Evolutionary conservation across 441 rosid species (phyloP), one percentile per base, ranked within the genome.

Genomic region (Hypseocharis bilobata): DNA sequence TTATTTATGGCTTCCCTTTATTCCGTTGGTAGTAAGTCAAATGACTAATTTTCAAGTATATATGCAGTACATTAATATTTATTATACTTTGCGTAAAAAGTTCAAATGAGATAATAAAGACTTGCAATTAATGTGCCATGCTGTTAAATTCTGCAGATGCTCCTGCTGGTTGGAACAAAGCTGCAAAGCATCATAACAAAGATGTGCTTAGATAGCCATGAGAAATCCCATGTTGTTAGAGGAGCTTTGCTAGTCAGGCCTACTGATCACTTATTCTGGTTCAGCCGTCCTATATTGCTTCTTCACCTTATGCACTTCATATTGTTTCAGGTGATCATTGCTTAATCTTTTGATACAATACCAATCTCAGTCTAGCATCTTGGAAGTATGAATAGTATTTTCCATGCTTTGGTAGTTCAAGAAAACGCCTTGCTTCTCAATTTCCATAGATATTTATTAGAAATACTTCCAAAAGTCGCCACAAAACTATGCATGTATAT

Each of bases 191-290:
- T 85, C 26, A 78, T 88, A 74, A 81, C 90, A 10, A 70, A 71
- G 59, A 85, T 86, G 96, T 80, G 92, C 64, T n/a, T 88, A 29
- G 87, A 86, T 17, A 86, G 86, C 71, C 65, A 79, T 42, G 84
- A 74, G 7, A 80, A 78, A 28, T 83, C 90, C 47, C 80, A 74
- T 3, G 69, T 88, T 32, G 87, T 88, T n/a, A 72, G 78, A 6
- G 92, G 96, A 60, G 78, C 82, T 28, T 71, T 88, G 78, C 77
- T 88, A 45, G 92, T 88, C 23, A 79, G 71, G 70, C 88, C 92
- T 0, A 83, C 88, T 69, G 96, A 88, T 67, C 67, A 71, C 19
- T 84, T 74, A 47, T 88, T 88, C 74, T 88, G 96, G 96, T 82
- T 88, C 49, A 74, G 83, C 28, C 36, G 76, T 22, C 96, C 92